Evolutionary conservation across 371 early-diverging fungal genomes (phyloP), one percentile per base, ranked within the genome.

Genomic region (Smittium mucronatum): DNA sequence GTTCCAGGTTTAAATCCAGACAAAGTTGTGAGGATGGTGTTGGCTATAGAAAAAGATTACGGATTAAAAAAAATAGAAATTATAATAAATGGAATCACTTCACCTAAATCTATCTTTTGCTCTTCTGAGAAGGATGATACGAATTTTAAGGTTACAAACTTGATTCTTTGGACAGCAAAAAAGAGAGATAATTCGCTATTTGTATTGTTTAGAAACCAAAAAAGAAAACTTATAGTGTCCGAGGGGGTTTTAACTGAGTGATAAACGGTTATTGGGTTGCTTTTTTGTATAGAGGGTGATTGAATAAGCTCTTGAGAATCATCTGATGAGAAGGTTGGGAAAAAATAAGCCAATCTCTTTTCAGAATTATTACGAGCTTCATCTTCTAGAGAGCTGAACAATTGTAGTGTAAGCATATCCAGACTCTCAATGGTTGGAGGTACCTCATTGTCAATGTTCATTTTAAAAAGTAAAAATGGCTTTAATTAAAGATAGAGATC

Each of bases 261-360:
- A 63, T 78, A 73, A 63, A 75, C 80, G 34, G 81, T 76, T 73
- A 82, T 70, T 58, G 79, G 81, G 21, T 78, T 76, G 63, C 74
- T 70, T 34, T 73, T 73, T 2, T 71, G 69, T 0, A 65, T 47
- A 33, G 5, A 30, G 25, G 29, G 74, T 69, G 73, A 77, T 30
- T 76, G 77, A 63, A 77, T 75, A 2, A 82, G 76, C 36, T 83
- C 73, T 28, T 83, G 80, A n/a, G 76, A 75, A 34, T 77, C 80
- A 30, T 80, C 79, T 57, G 82, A 80, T 47, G 86, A 80, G 76
- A 92, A 94, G 25, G 91, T 90, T 32, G 94, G 94, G 69, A 91
- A 92, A 59, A 83, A 86, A 70, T 86, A 84, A 63, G 89, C 88
- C 35, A 94, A 83, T 58, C 86, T 77, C 70, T 81, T 84, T 75